Conservation (phyloP, 805 yeast species). For the Soucietia sequanensis region DNA sequence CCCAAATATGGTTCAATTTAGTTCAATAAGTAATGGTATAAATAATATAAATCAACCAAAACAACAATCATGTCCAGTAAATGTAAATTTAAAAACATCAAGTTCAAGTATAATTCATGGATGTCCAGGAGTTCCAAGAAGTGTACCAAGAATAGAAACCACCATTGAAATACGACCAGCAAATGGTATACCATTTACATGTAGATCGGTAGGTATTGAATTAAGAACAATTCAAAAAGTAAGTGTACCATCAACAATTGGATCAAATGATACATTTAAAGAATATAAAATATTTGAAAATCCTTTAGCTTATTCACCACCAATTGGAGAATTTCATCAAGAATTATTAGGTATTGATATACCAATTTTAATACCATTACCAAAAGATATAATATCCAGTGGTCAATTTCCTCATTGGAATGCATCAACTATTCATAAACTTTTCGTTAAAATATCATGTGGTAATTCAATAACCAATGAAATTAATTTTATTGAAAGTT, state of each 20-base stretch:
- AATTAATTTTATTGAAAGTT: slow-evolving; percentile 26
- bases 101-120: slow-evolving; percentile 57
- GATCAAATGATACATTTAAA: slow-evolving; percentile 33
- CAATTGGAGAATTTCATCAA: slow-evolving; percentile 37
- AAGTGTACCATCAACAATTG: slow-evolving; percentile 36
- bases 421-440: slow-evolving; percentile 46
- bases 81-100: slow-evolving; percentile 46
- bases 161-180: slow-evolving; percentile 53
- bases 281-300: slow-evolving; percentile 35
- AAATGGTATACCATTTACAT: slow-evolving; percentile 44
- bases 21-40: too few relatives aligned
- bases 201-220: slow-evolving; percentile 48
- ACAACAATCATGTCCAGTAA: slow-evolving; percentile 33
- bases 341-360: slow-evolving; percentile 54
- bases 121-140: slow-evolving; percentile 67
- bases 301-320: slow-evolving; percentile 35
- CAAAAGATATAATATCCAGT: slow-evolving; percentile 52
- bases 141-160: slow-evolving; percentile 58
- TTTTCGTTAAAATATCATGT: slow-evolving; percentile 38
- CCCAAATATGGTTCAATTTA: too few relatives aligned
- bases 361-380: slow-evolving; percentile 57
- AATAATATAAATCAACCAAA: too few relatives aligned
- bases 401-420: slow-evolving; percentile 47
- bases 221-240: slow-evolving; percentile 53
- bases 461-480: slow-evolving; percentile 34